Evolutionary conservation across 768 basidiomycete species (phyloP), one percentile per base, ranked within the genome.

Genomic region (Amanita molliuscula): DNA sequence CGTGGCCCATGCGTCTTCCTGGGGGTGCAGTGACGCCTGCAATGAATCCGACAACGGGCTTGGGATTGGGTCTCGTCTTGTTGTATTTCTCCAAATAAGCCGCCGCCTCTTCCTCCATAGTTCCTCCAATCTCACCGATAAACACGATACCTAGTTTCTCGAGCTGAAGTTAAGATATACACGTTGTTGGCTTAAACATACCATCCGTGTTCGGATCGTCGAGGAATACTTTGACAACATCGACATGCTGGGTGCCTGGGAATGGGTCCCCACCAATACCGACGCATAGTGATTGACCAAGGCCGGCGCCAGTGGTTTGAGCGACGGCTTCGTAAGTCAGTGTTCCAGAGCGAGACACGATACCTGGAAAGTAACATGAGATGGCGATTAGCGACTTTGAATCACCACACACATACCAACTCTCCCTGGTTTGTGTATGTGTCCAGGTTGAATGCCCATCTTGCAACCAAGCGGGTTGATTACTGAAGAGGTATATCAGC

Each of bases 31-130:
- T 98, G 52, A 89, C 84, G 44, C 96, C 96, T 50, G 96, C 96
- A 61, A 99, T 97, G 69, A 99, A 99, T 34, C 87, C 89, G 50
- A 99, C 91, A 31, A 98, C 92, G 44, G 96, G 96, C 69, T 99
- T 99, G 51, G 90, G 90, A 56, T 82, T 73, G 49, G 67, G 67
- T 47, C 88, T 78, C 23, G 85, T 91, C 70, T 90, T 88, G 76
- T 99, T 99, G 74, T 88, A 85, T 66, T 78, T 76, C 64, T 88
- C 87, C 49, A 99, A 73, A 69, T 95, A 98, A 58, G 93, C 96
- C 4, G 96, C 96, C 6, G 96, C 96, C 56, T 98, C 95, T 67
- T 99, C 96, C 70, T 99, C 96, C 95, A 97, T 96, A 6, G 90
- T 86, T 18, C 96, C 96, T 55, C 96, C 96, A 58, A 99, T 99